A percentile compares a stretch with the other conserved stretches of the same genome.
Conservation (phyloP, 345 rosid species). For the Lagerstroemia speciosa region DNA sequence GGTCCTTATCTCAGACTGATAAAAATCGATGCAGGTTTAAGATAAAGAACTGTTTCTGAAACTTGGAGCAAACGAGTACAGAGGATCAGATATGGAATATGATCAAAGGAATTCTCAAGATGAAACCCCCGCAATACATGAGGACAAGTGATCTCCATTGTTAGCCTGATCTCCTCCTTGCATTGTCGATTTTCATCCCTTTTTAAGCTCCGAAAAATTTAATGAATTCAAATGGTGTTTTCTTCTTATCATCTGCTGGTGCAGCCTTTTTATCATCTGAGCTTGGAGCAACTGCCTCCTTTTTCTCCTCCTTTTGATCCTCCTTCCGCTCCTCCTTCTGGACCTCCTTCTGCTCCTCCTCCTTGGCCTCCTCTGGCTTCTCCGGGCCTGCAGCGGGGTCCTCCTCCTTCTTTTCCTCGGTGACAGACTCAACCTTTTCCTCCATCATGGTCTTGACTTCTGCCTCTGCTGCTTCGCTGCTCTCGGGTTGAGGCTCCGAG, state of each 20-base stretch:
- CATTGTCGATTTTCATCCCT: neutral
- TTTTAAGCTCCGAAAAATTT: neutral
- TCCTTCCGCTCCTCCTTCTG: neutral
- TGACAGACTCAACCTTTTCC: neutral
- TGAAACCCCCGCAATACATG: neutral
- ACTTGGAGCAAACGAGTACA: neutral
- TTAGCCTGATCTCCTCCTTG: too few relatives aligned
- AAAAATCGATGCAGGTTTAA: neutral
- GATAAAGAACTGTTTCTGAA: neutral
- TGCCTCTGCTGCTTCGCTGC: neutral
- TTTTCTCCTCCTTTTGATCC: neutral
- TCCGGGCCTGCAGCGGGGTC: neutral
- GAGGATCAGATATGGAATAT: neutral
- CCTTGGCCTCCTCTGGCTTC: neutral
- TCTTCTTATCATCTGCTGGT: neutral
- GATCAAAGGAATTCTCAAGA: neutral
- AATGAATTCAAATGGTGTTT: neutral
- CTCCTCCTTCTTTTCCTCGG: neutral
- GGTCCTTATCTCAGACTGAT: neutral
- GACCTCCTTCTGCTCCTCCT: neutral
- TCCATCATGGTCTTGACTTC: neutral
- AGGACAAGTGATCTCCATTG: too few relatives aligned
- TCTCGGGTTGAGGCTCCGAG: neutral
- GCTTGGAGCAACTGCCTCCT: too few relatives aligned
- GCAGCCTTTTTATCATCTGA: neutral